Evolutionary conservation across 2,329 filamentous ascomycete genomes (phyloP).

Genomic region (Dothideomycetes sp.): DNA sequence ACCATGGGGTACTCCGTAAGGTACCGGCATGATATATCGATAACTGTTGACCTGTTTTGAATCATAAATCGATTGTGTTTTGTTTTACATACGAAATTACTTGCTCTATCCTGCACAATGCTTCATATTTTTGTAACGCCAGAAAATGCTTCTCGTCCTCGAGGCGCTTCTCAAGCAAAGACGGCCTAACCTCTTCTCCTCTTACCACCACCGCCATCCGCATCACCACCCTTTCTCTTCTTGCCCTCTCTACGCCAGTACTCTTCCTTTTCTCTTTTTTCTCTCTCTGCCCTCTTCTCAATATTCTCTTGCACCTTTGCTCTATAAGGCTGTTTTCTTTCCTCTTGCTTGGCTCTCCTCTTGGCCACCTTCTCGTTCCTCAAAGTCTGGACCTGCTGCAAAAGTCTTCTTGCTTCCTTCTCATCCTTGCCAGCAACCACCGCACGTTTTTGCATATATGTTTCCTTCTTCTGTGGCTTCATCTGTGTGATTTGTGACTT

Average conservation of each 20-base stretch:
- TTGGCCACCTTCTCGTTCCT: constrained; percentile 85
- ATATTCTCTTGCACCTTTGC: constrained; percentile 73
- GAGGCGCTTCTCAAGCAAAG: constrained; percentile 1
- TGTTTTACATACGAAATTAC: no score
- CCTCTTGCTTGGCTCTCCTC: constrained; percentile 76
- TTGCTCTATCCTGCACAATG: no score
- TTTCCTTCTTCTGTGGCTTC: constrained; percentile 68
- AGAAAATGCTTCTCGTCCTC: constrained; percentile 4
- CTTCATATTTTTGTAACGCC: constrained; percentile 4
- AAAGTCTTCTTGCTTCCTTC: constrained; percentile 74
- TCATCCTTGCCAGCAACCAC: constrained; percentile 77
- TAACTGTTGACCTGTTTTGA: no score
- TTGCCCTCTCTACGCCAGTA: constrained; percentile 88
- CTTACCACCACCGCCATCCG: constrained; percentile 37
- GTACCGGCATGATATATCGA: no score
- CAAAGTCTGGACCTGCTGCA: constrained; percentile 88
- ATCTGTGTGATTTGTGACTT: constrained; percentile 81
- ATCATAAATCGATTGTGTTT: no score
- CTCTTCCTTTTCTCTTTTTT: constrained; percentile 86
- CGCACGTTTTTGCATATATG: constrained; percentile 91
- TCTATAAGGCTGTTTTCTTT: constrained; percentile 68
- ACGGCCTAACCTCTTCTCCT: constrained; percentile 18
- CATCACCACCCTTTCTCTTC: constrained; percentile 54
- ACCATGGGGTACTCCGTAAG: no score
- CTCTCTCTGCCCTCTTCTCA: constrained; percentile 76